Evolutionary conservation across 352 stramenopile species (phyloP), one percentile per base, ranked within the genome.

Genomic region (Globisporangium nagaii): DNA sequence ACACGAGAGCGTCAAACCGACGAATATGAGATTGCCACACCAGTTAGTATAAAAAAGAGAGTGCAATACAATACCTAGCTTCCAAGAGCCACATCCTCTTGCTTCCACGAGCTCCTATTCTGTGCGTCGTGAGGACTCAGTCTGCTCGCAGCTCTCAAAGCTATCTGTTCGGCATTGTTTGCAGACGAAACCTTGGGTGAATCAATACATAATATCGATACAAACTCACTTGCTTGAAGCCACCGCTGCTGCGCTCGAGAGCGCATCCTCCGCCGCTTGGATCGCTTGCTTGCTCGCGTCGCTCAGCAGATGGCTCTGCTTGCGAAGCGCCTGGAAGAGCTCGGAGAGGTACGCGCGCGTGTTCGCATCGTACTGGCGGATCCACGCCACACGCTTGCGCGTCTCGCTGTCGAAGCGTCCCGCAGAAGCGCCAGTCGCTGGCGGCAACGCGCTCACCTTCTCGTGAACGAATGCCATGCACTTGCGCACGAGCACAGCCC

Each of bases 401-500:
- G 47, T 46, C 10, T 48, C 41, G 27, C 25, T 53, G 32, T 40
- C 32, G 12, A 27, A 37, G 10, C 31, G n/a, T 60, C 42, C 31
- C 39, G 17, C n/a, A n/a, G n/a, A n/a, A 24, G 7, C 1, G 27
- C 27, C 27, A 22, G 22, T 22, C n/a, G 37, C 20, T 20, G 30
- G 52, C 7, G 43, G n/a, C 17, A 66, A 27, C 3, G 25, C 32
- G 7, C 32, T 31, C n/a, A 66, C 17, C 3, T 54, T 56, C 19
- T 45, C 37, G 32, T 56, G 30, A 9, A 35, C 39, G 22, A 66
- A 66, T 35, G 49, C 24, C 57, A 65, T 63, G 31, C 71, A 84
- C 56, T 81, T 84, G 19, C 69, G 69, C 10, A 84, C 42, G 35
- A 81, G 59, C 17, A 62, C 59, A 13, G 55, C 61, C 3, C 68